Evolutionary conservation across 2,329 filamentous ascomycete species (phyloP), one percentile per base, ranked within the genome.

Genomic region (Botrytis squamosa): DNA sequence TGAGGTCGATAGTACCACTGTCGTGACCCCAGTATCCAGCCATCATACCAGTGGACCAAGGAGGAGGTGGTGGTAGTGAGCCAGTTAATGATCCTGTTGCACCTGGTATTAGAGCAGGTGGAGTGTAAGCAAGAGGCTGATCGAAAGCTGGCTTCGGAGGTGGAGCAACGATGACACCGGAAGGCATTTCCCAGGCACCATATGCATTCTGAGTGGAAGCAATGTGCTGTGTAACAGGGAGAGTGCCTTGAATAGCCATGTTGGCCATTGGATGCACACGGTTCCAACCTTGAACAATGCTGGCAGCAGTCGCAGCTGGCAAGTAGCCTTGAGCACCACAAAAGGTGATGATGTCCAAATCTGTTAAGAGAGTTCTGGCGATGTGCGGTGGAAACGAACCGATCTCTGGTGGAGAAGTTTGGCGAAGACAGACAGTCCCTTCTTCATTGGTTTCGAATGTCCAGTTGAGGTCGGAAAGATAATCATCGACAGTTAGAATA

Each of bases 391-490:
- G 65, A 36, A 79, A 76, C 25, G 66, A 65, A 5, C 55, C 40
- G 22, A 78, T 57, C 33, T 78, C 75, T 38, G 77, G 76, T 12
- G 42, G 36, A 10, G 70, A 55, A 25, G 55, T 72, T 60, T 79
- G 79, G 20, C 64, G 70, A 57, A 78, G 70, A 6, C 49, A 44
- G 10, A 77, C 52, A 29, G 62, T 60, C 16, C 73, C 77, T 46
- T 75, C 70, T 25, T 71, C 70, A 20, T 71, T 63, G 20, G 55
- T 70, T 22, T 74, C 67, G 12, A 73, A 64, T n/a, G 49, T 74
- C 78, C 76, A 78, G 44, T 77, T 75, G 73, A 79, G 75, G 55
- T 49, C 70, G 16, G n/a, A 18, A 40, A 80, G 62, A 62, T 79
- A 78, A 25, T 73, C 71, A 6, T 76, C 64, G 18, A 75, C 73